Conservation (phyloP, 768 basidiomycete genomes). For the Hericium erinaceus region DNA sequence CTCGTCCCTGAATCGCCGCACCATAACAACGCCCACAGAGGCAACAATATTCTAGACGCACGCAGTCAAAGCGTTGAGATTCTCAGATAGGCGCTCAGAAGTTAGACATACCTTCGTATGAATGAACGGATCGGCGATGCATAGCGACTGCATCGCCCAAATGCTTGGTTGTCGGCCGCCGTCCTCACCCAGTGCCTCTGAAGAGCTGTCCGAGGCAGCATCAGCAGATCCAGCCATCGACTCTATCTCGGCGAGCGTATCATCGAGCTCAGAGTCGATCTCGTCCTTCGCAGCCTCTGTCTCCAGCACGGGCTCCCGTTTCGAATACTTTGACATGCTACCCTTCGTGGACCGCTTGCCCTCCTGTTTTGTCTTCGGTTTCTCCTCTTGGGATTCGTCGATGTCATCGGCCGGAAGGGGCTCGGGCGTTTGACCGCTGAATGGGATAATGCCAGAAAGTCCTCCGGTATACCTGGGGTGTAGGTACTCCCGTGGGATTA, state of each 20-base stretch:
- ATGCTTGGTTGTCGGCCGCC: not conserved
- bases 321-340: too few species aligned
- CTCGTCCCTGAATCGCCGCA: slow-evolving; percentile 10
- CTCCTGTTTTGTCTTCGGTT: not conserved
- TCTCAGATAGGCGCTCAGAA: not conserved
- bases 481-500: slow-evolving; percentile 16
- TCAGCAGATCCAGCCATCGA: not conserved
- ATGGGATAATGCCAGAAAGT: slow-evolving; percentile 5
- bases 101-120: slow-evolving; percentile 23
- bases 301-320: not conserved
- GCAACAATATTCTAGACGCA: not conserved
- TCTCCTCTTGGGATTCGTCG: not conserved
- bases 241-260: not conserved
- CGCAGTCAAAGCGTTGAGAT: not conserved
- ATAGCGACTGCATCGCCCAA: slow-evolving; percentile 13
- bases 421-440: not conserved
- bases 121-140: slow-evolving; percentile 34
- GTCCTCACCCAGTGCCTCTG: not conserved
- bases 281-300: not conserved
- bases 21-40: not conserved
- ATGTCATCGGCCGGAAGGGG: not conserved
- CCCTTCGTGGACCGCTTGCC: too few species aligned
- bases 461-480: not conserved
- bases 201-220: not conserved
- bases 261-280: not conserved